phyloP scores from a whole-genome alignment of 441 rosid genomes.

The Jatropha podagrica region DNA sequence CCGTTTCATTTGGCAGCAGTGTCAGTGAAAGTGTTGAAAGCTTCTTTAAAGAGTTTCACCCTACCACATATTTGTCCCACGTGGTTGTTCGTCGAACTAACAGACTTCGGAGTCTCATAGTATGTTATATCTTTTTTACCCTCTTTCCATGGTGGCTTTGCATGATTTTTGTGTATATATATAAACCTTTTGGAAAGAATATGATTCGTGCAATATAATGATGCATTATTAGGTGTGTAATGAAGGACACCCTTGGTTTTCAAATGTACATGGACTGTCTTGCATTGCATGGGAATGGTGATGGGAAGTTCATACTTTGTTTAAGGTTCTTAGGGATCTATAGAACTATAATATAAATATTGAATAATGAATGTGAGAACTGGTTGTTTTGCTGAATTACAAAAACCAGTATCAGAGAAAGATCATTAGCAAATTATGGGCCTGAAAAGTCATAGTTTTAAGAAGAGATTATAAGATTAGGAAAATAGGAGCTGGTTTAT shows the following conservation, averaged over 20 bases:
- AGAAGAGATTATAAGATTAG: neutral
- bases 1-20: slow-evolving; percentile 66
- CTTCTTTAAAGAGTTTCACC: slow-evolving; percentile 73
- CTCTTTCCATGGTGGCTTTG: neutral
- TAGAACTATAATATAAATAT: neutral
- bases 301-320: neutral
- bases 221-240: neutral
- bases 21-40: slow-evolving; percentile 77
- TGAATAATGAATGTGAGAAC: neutral
- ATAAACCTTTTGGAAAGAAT: neutral
- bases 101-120: slow-evolving; percentile 64
- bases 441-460: neutral
- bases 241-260: neutral
- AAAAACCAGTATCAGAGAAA: neutral
- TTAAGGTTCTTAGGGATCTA: neutral
- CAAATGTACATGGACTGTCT: neutral
- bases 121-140: slow-evolving; percentile 37
- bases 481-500: neutral
- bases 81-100: slow-evolving; percentile 71
- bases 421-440: neutral
- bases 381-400: neutral
- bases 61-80: slow-evolving; percentile 74
- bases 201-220: neutral
- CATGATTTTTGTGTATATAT: neutral
- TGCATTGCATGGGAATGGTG: neutral